Evolutionary conservation across 1,284 basidiomycete species (phyloP).

Genomic region (Cryptococcus sp.): DNA sequence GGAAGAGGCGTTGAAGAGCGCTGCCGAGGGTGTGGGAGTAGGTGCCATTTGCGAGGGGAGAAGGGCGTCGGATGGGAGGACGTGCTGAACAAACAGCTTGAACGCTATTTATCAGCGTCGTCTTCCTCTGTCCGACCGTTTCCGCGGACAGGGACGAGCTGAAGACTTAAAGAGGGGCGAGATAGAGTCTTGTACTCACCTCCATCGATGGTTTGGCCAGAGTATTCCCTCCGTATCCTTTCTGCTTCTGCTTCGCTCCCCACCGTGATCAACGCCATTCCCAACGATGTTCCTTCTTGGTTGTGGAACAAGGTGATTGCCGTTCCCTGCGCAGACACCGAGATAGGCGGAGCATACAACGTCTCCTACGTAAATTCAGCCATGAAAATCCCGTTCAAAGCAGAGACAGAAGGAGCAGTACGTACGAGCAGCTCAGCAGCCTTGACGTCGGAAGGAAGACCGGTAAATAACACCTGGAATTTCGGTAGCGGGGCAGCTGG

Average conservation of each 20-base stretch:
- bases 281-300: slow-evolving; percentile 22
- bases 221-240: slow-evolving; percentile 29
- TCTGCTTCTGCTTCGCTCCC: slow-evolving; percentile 33
- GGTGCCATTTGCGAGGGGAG: slow-evolving; percentile 12
- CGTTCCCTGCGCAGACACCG: slow-evolving; percentile 5
- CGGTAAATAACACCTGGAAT: slow-evolving; percentile 33
- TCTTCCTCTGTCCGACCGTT: no score
- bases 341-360: neutral
- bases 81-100: slow-evolving; percentile 34
- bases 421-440: slow-evolving; percentile 36
- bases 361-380: slow-evolving; percentile 3
- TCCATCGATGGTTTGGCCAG: slow-evolving; percentile 39
- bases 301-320: slow-evolving; percentile 25
- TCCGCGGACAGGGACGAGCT: no score
- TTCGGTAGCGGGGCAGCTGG: slow-evolving; percentile 1
- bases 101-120: slow-evolving; percentile 20
- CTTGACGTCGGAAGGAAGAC: slow-evolving; percentile 34
- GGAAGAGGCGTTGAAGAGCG: slow-evolving; percentile 4
- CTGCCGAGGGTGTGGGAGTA: slow-evolving; percentile 9
- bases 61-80: slow-evolving; percentile 26
- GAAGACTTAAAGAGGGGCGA: no score
- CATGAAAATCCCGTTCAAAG: no score
- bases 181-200: no score
- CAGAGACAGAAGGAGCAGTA: slow-evolving; percentile 1
- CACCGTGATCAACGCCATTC: slow-evolving; percentile 32